Evolutionary conservation across 2,329 filamentous ascomycete genomes (phyloP), one percentile per base, ranked within the genome.

Genomic region (Hypoxylon sp.): DNA sequence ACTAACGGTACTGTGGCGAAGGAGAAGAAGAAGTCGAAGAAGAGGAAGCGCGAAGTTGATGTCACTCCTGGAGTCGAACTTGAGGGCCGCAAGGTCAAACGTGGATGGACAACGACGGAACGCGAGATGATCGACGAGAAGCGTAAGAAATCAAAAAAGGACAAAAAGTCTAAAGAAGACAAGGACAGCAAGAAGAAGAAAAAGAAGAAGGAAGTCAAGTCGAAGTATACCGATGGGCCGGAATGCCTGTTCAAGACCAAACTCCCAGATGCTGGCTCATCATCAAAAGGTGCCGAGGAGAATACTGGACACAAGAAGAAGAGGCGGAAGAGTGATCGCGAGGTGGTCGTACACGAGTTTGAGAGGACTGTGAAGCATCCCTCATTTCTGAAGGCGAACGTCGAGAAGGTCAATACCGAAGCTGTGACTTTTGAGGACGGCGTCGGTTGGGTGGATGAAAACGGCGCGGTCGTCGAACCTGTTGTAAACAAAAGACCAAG

Each of bases 221-320:
- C 93, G 5, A 94, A 94, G 78, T 96, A 93, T 52, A 63, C 65
- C 2, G 65, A 93, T 46, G 88, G 89, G 65, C 87, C 91, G 24
- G 94, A 98, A 80, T 91, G 94, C 72, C 83, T 97, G 14, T 94
- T 98, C 82, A 95, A 94, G 80, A 92, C 93, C 1, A 89, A 90
- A 62, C 78, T 98, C 33, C 88, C 90, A 2, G 87, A 86, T 75
- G 77, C 70, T 24, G 42, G 0, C 77, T 83, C 6, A 82, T 82
- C 60, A 78, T 83, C 84, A 68, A 80, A 74, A 58, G 70, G 81
- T 11, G 73, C 78, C 1, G 81, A 83, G 31, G 81, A 83, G 6
- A 78, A 78, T 19, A 77, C 80, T 13, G 78, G 81, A n/a, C 83
- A 84, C 69, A 85, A 85, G 72, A 89, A 87, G 72, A 90, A 89